phyloP scores from a whole-genome alignment of 2,329 filamentous ascomycete genomes.

The Alternaria panax region DNA sequence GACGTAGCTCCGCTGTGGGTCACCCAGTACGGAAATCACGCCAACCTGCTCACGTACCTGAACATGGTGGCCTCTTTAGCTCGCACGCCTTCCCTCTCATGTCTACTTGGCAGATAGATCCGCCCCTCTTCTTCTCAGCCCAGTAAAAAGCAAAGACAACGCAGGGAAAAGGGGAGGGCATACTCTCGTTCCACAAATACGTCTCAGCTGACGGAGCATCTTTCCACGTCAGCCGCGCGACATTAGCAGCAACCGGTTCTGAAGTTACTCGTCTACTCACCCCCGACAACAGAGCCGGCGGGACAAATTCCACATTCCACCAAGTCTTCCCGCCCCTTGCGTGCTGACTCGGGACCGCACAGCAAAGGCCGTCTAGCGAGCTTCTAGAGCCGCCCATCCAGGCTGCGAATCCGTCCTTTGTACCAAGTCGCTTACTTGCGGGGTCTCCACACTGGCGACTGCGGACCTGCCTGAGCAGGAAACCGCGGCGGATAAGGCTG shows the following conservation, averaged over 20 bases:
- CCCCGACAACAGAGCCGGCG: conserved; percentile 5
- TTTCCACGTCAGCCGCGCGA: conserved; percentile 15
- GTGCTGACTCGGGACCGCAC: conserved; percentile 27
- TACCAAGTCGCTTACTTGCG: conserved; percentile 13
- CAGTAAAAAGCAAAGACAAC: conserved; percentile 28
- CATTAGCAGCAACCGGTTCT: conserved; percentile 2
- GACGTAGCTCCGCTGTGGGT: conserved; percentile 16
- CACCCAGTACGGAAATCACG: conserved; percentile 4
- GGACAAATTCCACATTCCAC: conserved; percentile 5
- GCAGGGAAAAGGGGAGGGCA: conserved; percentile 7
- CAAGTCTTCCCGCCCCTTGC: conserved; percentile 22
- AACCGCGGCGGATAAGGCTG: conserved; percentile 17
- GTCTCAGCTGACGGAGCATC: conserved; percentile 19
- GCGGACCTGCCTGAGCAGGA: conserved; percentile 15
- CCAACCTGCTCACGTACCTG: conserved; percentile 26
- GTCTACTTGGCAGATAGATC: conserved; percentile 13
- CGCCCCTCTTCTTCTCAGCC: conserved; percentile 14
- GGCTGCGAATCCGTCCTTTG: conserved; percentile 14
- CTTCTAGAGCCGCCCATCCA: conserved; percentile 21
- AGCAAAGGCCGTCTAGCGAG: conserved; percentile 34
- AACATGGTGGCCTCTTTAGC: conserved; percentile 22
- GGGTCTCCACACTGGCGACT: conserved; percentile 15
- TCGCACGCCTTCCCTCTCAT: conserved; percentile 9
- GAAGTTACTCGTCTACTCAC: not conserved
- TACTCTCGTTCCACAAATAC: conserved; percentile 15